These are phyloP conservation scores for Coprinopsis sp. DNA, from an alignment of 768 basidiomycete genomes.

Conservation along the genomic window DNA sequence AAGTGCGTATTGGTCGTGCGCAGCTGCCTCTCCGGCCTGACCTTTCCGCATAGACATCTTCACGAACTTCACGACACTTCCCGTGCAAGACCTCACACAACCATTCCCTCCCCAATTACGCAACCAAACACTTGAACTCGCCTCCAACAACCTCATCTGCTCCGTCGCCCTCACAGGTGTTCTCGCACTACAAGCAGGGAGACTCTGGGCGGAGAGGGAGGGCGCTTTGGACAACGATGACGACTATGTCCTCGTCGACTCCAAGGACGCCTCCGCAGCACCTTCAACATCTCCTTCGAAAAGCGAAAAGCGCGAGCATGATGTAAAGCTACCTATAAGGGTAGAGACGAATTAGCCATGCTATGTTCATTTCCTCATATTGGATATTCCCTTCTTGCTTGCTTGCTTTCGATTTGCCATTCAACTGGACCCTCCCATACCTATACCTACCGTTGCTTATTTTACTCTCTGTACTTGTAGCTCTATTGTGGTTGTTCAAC, in stretches of 20 bases:
- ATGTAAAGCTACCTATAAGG: slow-evolving; percentile 1
- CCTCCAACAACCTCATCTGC: slow-evolving; percentile 80
- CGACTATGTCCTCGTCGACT: slow-evolving; percentile 25
- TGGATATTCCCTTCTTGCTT: not conserved
- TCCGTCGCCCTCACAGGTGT: slow-evolving; percentile 88
- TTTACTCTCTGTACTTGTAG: no score
- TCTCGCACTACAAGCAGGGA: slow-evolving; percentile 74
- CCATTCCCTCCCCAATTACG: slow-evolving; percentile 63
- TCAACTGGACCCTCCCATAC: slow-evolving; percentile 6
- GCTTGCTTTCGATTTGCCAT: not conserved
- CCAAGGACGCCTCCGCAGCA: slow-evolving; percentile 11
- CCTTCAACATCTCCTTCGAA: not conserved
- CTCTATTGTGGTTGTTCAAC: no score
- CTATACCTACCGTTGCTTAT: no score
- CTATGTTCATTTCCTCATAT: no score
- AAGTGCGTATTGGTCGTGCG: slow-evolving; percentile 43
- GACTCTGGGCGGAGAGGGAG: slow-evolving; percentile 79
- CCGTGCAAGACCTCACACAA: slow-evolving; percentile 44
- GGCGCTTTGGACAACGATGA: slow-evolving; percentile 61
- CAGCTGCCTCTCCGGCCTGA: slow-evolving; percentile 5
- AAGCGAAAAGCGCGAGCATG: slow-evolving; percentile 4
- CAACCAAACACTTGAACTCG: slow-evolving; percentile 67
- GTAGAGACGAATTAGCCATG: not conserved
- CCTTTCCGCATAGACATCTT: slow-evolving; percentile 41
- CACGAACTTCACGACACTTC: slow-evolving; percentile 55